Evolutionary conservation across 345 rosid genomes (phyloP).

Genomic region (Melaleuca alternifolia): DNA sequence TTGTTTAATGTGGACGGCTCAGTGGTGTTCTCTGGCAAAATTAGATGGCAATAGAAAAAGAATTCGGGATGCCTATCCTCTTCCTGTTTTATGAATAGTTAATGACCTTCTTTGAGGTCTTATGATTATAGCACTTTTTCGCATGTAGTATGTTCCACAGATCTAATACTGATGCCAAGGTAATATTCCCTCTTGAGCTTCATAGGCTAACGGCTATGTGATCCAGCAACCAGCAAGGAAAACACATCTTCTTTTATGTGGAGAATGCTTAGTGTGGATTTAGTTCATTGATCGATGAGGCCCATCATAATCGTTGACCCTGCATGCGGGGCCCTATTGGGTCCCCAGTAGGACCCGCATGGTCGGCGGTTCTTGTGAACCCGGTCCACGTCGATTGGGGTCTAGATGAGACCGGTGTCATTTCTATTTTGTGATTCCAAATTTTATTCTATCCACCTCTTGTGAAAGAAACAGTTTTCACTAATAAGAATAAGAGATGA

Average conservation of each 20-base stretch:
- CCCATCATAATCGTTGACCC: background rate
- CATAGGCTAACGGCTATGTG: background rate
- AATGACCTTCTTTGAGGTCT: background rate
- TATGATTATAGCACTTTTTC: background rate
- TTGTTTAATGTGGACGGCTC: background rate
- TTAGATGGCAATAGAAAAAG: background rate
- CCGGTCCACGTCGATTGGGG: background rate
- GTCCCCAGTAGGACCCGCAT: background rate
- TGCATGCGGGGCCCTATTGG: background rate
- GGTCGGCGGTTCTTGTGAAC: background rate
- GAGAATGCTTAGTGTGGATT: background rate
- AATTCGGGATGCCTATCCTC: background rate
- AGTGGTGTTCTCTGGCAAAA: background rate
- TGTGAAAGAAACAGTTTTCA: background rate
- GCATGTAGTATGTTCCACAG: background rate
- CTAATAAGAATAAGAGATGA: background rate
- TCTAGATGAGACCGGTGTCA: fast-evolving
- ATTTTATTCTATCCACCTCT: background rate
- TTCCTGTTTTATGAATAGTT: background rate
- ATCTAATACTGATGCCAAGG: background rate
- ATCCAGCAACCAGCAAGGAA: background rate
- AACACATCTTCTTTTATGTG: background rate
- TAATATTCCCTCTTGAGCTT: background rate
- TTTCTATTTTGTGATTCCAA: background rate
- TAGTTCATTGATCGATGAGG: background rate